A percentile compares a stretch with the other conserved stretches of the same genome.
Evolutionary conservation across 129 eudicot species (phyloP).

Genomic region (Artemisia argyi): DNA sequence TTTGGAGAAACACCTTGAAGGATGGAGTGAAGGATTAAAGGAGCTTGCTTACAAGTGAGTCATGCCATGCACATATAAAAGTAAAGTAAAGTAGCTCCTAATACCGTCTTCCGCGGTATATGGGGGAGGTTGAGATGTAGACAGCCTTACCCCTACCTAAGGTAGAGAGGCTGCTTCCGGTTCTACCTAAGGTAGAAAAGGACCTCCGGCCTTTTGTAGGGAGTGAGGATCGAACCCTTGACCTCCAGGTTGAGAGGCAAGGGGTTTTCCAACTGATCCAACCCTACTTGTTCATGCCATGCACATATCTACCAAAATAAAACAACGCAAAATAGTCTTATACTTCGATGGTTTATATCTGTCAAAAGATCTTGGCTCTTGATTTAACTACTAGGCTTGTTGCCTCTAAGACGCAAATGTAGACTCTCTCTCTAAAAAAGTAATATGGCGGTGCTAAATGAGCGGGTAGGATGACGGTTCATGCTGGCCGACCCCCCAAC

Average conservation of each 20-base stretch:
- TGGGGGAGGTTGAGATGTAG: too few species aligned
- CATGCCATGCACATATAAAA: conserved; percentile 20
- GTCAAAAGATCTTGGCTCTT: neutral
- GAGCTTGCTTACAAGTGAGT: conserved; percentile 93
- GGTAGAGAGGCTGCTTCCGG: too few species aligned
- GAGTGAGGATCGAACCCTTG: too few species aligned
- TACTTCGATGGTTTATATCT: neutral
- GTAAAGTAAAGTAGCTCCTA: too few species aligned
- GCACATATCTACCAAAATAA: neutral
- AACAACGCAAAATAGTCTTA: neutral
- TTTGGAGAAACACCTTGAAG: conserved; percentile 83
- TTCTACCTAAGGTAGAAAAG: too few species aligned
- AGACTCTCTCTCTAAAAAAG: neutral
- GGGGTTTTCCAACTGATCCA: too few species aligned
- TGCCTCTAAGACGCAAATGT: neutral
- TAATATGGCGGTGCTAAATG: neutral
- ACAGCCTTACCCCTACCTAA: too few species aligned
- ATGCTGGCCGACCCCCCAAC: neutral
- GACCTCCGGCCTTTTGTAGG: too few species aligned
- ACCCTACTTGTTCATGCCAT: too few species aligned
- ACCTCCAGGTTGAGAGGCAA: too few species aligned
- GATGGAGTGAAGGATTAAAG: conserved; percentile 89
- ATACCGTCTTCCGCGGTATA: too few species aligned
- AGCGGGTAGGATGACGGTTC: neutral
- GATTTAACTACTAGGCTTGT: neutral